phyloP scores from a whole-genome alignment of 768 basidiomycete genomes.

The Tephrocybe sp. region DNA sequence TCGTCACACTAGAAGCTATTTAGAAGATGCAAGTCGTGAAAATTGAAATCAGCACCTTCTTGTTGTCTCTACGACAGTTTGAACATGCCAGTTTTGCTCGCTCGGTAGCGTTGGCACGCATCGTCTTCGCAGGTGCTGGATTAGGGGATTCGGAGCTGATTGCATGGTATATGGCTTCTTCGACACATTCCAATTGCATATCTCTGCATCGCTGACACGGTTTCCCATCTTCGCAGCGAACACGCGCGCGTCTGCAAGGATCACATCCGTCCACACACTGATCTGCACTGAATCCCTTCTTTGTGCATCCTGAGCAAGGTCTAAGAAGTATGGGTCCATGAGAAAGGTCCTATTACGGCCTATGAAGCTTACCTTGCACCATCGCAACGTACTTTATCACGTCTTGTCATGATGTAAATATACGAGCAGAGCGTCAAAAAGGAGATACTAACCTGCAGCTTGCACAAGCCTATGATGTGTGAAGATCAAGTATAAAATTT shows the following conservation, averaged over 20 bases:
- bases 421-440: conserved; percentile 6
- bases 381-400: conserved; percentile 65
- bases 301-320: conserved; percentile 59
- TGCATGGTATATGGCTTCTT: conserved; percentile 33
- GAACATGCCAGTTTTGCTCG: conserved; percentile 61
- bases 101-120: conserved; percentile 37
- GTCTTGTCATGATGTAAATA: conserved; percentile 33
- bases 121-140: conserved; percentile 21
- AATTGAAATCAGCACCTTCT: conserved; percentile 44
- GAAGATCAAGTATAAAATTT: conserved; percentile 6
- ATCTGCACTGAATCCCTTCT: conserved; percentile 50
- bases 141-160: conserved; percentile 23
- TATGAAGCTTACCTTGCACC: conserved; percentile 41
- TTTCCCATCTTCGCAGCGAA: conserved; percentile 49
- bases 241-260: conserved; percentile 56
- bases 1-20: conserved; percentile 51
- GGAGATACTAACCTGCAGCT: conserved; percentile 50
- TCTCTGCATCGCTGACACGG: conserved; percentile 55
- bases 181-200: conserved; percentile 50
- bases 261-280: conserved; percentile 66
- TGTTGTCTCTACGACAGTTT: conserved; percentile 63
- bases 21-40: conserved; percentile 4
- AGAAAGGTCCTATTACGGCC: conserved; percentile 1
- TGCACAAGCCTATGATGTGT: conserved; percentile 49
- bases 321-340: conserved; percentile 27